phyloP scores from a whole-genome alignment of 140 eudicot genomes.

The Oenanthe javanica region DNA sequence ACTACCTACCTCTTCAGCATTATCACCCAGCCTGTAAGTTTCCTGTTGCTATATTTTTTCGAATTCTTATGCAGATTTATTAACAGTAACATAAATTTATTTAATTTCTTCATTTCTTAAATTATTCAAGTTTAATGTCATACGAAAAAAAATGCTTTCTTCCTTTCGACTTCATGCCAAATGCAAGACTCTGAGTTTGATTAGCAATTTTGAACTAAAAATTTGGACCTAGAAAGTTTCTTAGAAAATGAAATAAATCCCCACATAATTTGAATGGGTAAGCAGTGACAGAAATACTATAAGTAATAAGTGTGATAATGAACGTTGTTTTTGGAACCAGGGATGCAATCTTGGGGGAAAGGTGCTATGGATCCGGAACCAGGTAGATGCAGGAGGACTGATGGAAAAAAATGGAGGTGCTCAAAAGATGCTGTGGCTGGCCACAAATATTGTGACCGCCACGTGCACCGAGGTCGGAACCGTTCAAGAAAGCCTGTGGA shows the following conservation, averaged over 20 bases:
- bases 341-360: constrained; percentile 45
- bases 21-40: constrained; percentile 28
- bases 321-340: background rate
- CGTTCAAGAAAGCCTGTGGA: constrained; percentile 99
- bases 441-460: constrained; percentile 90
- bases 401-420: constrained; percentile 95
- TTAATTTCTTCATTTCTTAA: background rate
- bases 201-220: background rate
- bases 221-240: background rate
- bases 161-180: background rate
- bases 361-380: constrained; percentile 91
- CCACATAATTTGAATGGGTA: background rate
- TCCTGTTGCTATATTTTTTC: background rate
- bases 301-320: constrained; percentile 40
- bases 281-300: constrained; percentile 28
- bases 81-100: too few species aligned
- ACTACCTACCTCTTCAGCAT: constrained; percentile 9
- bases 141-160: background rate
- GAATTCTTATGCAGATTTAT: too few species aligned
- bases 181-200: background rate
- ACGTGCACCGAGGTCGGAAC: constrained; percentile 75
- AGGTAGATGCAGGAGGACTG: constrained; percentile 85
- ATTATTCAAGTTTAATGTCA: background rate
- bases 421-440: constrained; percentile 69
- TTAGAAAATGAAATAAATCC: background rate